phyloP scores from a whole-genome alignment of 2,329 filamentous ascomycete species.

The Gyromitra esculenta region DNA sequence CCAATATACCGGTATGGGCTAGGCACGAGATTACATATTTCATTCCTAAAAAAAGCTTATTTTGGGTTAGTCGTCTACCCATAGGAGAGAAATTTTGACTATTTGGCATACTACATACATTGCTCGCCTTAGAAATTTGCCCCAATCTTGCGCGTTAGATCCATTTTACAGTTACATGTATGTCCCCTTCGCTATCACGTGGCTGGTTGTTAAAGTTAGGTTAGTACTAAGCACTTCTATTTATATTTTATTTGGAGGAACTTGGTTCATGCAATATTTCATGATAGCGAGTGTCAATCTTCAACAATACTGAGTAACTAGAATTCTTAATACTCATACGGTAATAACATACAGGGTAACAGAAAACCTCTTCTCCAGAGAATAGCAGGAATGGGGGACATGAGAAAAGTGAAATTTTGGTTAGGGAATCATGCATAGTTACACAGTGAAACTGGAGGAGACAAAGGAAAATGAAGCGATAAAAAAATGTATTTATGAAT shows the following conservation, averaged over 20 bases:
- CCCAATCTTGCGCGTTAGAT: no score
- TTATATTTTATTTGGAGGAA: not conserved
- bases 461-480: constrained; percentile 11
- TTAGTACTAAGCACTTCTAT: not conserved
- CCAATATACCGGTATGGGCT: no score
- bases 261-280: not conserved
- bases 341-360: not conserved
- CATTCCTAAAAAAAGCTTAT: no score
- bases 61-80: no score
- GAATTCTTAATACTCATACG: not conserved
- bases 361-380: not conserved
- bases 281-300: not conserved
- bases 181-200: no score
- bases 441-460: constrained; percentile 9
- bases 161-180: no score
- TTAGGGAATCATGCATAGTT: constrained; percentile 26
- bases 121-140: no score
- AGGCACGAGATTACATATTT: no score
- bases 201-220: no score
- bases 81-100: no score
- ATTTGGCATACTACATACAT: no score
- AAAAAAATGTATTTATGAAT: constrained; percentile 29
- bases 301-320: not conserved
- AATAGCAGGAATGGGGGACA: not conserved
- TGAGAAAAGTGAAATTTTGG: constrained; percentile 20